phyloP scores from a whole-genome alignment of 2,329 filamentous ascomycete genomes.

The Metarhizium rileyi region DNA sequence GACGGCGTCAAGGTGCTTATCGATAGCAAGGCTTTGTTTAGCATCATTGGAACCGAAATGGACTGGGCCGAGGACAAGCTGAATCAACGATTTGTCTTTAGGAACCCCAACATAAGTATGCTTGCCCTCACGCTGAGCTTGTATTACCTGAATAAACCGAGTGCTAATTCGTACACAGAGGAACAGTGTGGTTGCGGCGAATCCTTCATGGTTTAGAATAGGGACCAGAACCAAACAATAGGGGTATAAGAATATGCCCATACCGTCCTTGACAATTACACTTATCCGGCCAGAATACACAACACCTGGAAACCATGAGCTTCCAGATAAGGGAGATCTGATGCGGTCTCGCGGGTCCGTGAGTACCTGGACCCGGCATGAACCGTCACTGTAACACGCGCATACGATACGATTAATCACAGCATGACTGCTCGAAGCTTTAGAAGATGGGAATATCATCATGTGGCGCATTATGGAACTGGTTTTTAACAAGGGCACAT shows the following conservation, averaged over 20 bases:
- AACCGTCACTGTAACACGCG: background rate
- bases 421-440: background rate
- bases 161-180: conserved; percentile 44
- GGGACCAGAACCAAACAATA: background rate
- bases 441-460: conserved; percentile 1
- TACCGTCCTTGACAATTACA: background rate
- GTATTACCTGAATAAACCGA: conserved; percentile 4
- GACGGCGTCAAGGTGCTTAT: conserved; percentile 94
- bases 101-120: conserved; percentile 97
- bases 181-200: conserved; percentile 94
- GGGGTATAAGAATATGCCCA: background rate
- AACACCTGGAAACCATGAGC: background rate
- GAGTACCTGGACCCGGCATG: background rate
- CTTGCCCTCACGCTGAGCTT: conserved; percentile 16
- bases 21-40: conserved; percentile 94
- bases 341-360: no score
- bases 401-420: background rate
- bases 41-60: conserved; percentile 98
- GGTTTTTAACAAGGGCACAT: background rate
- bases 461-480: conserved; percentile 1
- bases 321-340: background rate
- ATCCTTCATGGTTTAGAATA: conserved; percentile 71
- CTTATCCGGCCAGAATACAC: no score
- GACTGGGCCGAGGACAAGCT: conserved; percentile 97
- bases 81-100: conserved; percentile 85